Evolutionary conservation across 192 early-diverging fungal species (phyloP).

Genomic region (Coemansia sp.): DNA sequence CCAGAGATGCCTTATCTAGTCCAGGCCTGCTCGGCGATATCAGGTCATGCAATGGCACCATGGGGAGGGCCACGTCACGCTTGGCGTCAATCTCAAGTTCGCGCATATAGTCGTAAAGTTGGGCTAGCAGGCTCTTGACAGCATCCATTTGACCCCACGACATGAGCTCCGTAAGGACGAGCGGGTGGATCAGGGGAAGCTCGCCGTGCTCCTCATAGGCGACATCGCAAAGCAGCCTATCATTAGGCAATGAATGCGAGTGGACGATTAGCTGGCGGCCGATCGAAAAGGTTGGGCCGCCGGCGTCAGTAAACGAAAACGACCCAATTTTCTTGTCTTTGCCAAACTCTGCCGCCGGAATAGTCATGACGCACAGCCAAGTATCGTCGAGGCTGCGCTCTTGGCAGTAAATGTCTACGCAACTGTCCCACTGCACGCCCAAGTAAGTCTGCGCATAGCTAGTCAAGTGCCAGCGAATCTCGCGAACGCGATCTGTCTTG

Average conservation of each 20-base stretch:
- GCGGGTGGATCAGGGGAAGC: slow-evolving; percentile 48
- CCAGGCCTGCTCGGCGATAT: slow-evolving; percentile 8
- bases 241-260: slow-evolving; percentile 21
- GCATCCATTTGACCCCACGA: slow-evolving; percentile 51
- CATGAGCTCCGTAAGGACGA: slow-evolving; percentile 50
- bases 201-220: slow-evolving; percentile 53
- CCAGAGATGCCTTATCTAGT: background rate
- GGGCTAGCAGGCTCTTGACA: slow-evolving; percentile 33
- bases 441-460: slow-evolving; percentile 55
- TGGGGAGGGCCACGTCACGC: slow-evolving; percentile 24
- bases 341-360: slow-evolving; percentile 39
- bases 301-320: slow-evolving; percentile 53
- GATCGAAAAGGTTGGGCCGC: slow-evolving; percentile 52
- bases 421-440: slow-evolving; percentile 53
- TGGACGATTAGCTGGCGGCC: slow-evolving; percentile 35
- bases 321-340: slow-evolving; percentile 37
- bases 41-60: slow-evolving; percentile 36
- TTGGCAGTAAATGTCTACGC: slow-evolving; percentile 52
- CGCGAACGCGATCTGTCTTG: slow-evolving; percentile 41
- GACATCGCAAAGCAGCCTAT: slow-evolving; percentile 24
- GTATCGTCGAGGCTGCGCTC: slow-evolving; percentile 47
- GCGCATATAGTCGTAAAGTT: slow-evolving; percentile 50
- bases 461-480: slow-evolving; percentile 56
- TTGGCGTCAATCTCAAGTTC: slow-evolving; percentile 27
- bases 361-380: slow-evolving; percentile 39